Base-by-base conservation (phyloP, 345 rosid genomes). In the Populus davidiana region DNA sequence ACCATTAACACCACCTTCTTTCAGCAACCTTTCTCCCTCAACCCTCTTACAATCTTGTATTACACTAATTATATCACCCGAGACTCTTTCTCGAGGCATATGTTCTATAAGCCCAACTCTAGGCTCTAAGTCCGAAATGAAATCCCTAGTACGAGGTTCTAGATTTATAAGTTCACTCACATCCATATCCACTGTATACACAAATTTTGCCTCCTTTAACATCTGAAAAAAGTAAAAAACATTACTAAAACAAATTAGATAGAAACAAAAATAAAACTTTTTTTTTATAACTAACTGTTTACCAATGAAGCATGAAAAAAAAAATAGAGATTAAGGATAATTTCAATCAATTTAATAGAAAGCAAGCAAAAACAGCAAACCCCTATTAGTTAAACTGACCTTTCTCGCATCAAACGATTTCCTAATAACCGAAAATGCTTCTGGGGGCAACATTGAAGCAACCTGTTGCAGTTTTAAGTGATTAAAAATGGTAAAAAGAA, bases 361-460 rank as follows among this genome's bases (percentile, higher is more conserved):
- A 74, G 27, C 6, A 21, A 23, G 29, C 5, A 14, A 4, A 23
- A 52, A 38, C 14, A 18, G 16, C 11, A 38, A 31, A 17, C 56
- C 7, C 20, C 7, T 17, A 50, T 13, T 5, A 27, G 36, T 20
- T 6, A 66, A 79, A 75, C 79, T 47, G 49, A 91, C 98, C 98
- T 92, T 93, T 80, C 99, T 89, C 27, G 99, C 98, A 74, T 95
- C 99, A 82, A 93, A 95, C 5, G 99, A 93, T 82, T 93, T 95
- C 84, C 99, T 84, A 77, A 92, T 85, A n/a, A 95, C 89, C 21
- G 92, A 27, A 84, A 95, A 91, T 17, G 97, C 98, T 83, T 93
- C 93, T 17, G 79, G 78, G 4, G 99, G 98, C 85, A 93, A 75
- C 97, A 95, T 84, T 0, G 98, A 86, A 78, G 98, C 93, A 81